These are phyloP conservation scores for Croton laevigatus DNA, from an alignment of 441 rosid species.

Conservation along the genomic window DNA sequence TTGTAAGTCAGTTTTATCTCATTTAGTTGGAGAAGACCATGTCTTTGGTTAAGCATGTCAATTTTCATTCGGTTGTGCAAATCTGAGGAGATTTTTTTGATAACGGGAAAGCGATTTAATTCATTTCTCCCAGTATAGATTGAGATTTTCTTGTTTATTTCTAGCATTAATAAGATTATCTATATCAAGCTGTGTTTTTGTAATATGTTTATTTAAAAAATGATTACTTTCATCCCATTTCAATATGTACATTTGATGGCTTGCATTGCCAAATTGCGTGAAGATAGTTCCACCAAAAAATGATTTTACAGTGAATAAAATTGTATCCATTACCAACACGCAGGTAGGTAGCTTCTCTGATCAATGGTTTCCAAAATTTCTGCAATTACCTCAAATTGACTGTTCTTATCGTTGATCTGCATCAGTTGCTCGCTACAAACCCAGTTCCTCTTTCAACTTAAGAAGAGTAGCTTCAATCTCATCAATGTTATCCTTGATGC, in stretches of 20 bases:
- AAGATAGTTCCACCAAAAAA: neutral
- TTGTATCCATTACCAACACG: neutral
- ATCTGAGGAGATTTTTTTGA: conserved; percentile 6
- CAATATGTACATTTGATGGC: neutral
- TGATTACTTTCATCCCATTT: too few species aligned
- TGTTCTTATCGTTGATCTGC: neutral
- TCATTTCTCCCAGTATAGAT: neutral
- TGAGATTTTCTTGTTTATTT: neutral
- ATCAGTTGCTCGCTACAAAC: conserved; percentile 42
- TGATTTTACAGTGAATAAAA: neutral
- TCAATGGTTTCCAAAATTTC: neutral
- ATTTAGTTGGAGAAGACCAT: neutral
- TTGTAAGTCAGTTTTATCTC: neutral
- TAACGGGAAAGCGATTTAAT: neutral
- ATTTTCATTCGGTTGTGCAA: conserved; percentile 10
- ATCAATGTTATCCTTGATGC: conserved; percentile 72
- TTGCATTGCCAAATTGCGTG: neutral
- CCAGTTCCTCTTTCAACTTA: conserved; percentile 80
- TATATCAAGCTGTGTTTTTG: neutral
- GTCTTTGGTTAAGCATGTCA: neutral
- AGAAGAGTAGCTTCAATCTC: conserved; percentile 93
- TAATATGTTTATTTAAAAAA: too few species aligned
- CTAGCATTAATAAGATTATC: neutral
- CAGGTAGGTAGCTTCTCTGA: neutral
- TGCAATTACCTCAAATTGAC: neutral